Evolutionary conservation across 345 rosid species (phyloP).

Genomic region (Brassica rapa): DNA sequence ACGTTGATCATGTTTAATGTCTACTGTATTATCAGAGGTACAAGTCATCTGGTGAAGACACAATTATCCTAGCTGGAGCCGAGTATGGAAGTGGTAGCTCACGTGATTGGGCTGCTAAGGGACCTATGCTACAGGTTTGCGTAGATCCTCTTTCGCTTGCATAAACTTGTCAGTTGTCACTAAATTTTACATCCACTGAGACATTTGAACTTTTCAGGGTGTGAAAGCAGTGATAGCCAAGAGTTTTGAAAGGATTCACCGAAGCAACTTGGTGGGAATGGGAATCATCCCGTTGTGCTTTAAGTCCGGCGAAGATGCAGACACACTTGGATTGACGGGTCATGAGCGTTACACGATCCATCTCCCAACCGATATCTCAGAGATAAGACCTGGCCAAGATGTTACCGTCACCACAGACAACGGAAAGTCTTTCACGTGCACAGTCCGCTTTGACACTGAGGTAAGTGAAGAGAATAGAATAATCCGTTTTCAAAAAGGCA

Average conservation of each 20-base stretch:
- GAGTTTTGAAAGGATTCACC: conserved; percentile 97
- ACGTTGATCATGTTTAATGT: background rate
- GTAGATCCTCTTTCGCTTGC: background rate
- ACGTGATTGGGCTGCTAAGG: conserved; percentile 99
- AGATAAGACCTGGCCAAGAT: conserved; percentile 94
- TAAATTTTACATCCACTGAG: background rate
- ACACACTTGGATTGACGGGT: conserved; percentile 83
- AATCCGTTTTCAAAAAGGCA: background rate
- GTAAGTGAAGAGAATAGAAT: conserved; percentile 52
- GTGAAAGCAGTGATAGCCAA: conserved; percentile 96
- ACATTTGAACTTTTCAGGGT: conserved; percentile 53
- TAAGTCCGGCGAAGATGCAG: conserved; percentile 92
- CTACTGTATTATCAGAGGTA: conserved; percentile 64
- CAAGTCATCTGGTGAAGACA: conserved; percentile 72
- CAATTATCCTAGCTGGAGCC: conserved; percentile 92
- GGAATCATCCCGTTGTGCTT: conserved; percentile 95
- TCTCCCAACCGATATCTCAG: conserved; percentile 70
- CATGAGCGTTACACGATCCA: conserved; percentile 84
- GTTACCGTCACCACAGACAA: conserved; percentile 75
- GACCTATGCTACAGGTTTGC: conserved; percentile 86
- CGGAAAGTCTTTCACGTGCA: conserved; percentile 91
- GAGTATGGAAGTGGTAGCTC: conserved; percentile 99
- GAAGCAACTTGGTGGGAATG: conserved; percentile 99
- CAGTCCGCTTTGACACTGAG: conserved; percentile 96
- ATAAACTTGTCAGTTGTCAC: background rate